A percentile compares a stretch with the other conserved stretches of the same genome.
phyloP scores from a whole-genome alignment of 2,329 filamentous ascomycete species.

The Pseudodiploospora longispora region DNA sequence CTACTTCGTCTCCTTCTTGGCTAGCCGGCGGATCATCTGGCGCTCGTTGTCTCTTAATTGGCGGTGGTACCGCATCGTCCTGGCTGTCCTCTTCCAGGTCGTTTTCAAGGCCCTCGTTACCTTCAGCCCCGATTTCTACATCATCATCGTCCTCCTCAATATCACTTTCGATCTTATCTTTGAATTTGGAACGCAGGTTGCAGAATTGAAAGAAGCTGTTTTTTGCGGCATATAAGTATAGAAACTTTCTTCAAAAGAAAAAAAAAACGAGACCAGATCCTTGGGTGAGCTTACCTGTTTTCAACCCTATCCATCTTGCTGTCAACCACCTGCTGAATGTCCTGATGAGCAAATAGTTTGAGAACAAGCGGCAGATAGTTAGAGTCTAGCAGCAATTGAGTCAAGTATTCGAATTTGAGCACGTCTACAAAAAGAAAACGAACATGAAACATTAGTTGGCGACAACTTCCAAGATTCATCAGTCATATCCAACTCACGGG shows the following conservation, averaged over 20 bases:
- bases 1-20: conserved; percentile 10
- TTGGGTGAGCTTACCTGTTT: conserved; percentile 52
- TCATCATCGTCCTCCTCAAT: conserved; percentile 15
- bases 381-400: conserved; percentile 85
- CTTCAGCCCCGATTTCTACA: conserved; percentile 13
- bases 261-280: neutral
- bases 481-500: conserved; percentile 54
- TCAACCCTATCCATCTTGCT: conserved; percentile 77
- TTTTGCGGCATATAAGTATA: neutral
- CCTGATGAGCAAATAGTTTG: conserved; percentile 90
- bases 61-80: conserved; percentile 76
- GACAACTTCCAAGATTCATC: neutral
- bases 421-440: conserved; percentile 51
- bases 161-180: conserved; percentile 24
- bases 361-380: conserved; percentile 90
- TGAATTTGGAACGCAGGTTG: conserved; percentile 54
- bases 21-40: conserved; percentile 27
- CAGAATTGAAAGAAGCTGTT: conserved; percentile 86
- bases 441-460: neutral
- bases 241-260: too few relatives aligned
- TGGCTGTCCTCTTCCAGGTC: conserved; percentile 45
- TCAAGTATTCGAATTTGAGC: conserved; percentile 91
- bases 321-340: conserved; percentile 83
- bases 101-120: conserved; percentile 23
- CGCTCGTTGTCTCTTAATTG: conserved; percentile 57